Conservation (phyloP, 805 yeast species). For the Saturnispora dispora region DNA sequence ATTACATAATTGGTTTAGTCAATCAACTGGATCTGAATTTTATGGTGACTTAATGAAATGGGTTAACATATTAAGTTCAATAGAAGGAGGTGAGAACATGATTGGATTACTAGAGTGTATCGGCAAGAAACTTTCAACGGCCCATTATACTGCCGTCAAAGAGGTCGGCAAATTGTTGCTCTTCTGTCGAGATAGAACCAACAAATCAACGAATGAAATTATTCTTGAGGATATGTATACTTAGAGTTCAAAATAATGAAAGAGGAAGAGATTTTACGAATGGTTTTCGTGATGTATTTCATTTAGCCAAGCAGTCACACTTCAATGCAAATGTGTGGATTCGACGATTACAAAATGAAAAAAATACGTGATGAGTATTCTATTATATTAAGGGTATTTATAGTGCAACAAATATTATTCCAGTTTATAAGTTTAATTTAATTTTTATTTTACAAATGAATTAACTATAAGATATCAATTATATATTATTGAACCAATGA, state of each 20-base stretch:
- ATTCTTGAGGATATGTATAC: conserved; percentile 45
- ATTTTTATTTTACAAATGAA: background rate
- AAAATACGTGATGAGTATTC: background rate
- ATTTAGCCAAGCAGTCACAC: background rate
- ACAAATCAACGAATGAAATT: conserved; percentile 36
- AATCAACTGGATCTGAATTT: conserved; percentile 28
- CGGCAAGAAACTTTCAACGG: conserved; percentile 30
- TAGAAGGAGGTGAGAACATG: conserved; percentile 38
- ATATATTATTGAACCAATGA: background rate
- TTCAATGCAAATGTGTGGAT: background rate
- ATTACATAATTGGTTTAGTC: conserved; percentile 27
- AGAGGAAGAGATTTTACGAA: no score
- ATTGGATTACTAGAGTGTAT: conserved; percentile 47
- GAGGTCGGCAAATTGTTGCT: conserved; percentile 46
- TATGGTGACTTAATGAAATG: conserved; percentile 35
- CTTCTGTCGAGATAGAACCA: conserved; percentile 46
- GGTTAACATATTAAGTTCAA: conserved; percentile 32
- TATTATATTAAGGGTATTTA: background rate
- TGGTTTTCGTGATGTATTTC: background rate
- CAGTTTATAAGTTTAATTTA: background rate
- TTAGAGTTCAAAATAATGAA: background rate
- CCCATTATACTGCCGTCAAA: conserved; percentile 48
- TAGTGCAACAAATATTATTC: conserved; percentile 6
- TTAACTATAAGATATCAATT: background rate
- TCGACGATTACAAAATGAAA: background rate